phyloP scores from a whole-genome alignment of 306 rosid genomes.

The Adenanthera pavonina region DNA sequence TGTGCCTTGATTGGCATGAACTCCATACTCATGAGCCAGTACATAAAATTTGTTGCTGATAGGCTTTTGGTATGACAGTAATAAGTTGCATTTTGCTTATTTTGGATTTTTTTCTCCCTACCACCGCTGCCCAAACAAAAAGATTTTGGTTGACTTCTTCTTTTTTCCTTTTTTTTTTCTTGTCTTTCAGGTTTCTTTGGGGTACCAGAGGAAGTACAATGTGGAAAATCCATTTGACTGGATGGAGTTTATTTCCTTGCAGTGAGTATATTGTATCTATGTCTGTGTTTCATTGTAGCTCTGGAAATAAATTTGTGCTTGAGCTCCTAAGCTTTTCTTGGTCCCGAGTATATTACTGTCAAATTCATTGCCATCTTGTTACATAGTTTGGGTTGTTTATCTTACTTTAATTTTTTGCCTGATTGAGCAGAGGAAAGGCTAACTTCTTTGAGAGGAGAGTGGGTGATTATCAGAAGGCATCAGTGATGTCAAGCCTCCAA shows the following conservation, averaged over 20 bases:
- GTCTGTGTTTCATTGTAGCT: not conserved
- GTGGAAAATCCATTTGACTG: slow-evolving; percentile 91
- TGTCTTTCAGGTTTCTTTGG: slow-evolving; percentile 66
- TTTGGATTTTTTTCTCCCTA: not conserved
- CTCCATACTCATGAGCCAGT: slow-evolving; percentile 85
- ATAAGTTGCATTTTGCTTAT: not conserved
- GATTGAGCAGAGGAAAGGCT: slow-evolving; percentile 84
- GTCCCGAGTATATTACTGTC: not conserved
- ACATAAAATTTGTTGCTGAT: slow-evolving; percentile 91
- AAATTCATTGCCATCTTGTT: not conserved
- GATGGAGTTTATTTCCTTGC: slow-evolving; percentile 95
- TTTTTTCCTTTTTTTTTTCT: not conserved
- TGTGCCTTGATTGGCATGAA: slow-evolving; percentile 97
- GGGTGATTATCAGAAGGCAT: slow-evolving; percentile 94
- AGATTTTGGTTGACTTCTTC: slow-evolving; percentile 2
- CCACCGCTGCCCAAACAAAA: not conserved
- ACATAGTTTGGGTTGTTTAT: slow-evolving; percentile 27
- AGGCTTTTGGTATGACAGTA: slow-evolving; percentile 72
- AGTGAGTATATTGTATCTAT: slow-evolving; percentile 60
- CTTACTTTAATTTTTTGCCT: slow-evolving; percentile 1
- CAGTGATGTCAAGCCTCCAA: slow-evolving; percentile 89
- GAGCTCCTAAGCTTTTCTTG: slow-evolving; percentile 5
- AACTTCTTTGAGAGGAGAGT: slow-evolving; percentile 93
- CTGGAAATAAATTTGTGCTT: not conserved
- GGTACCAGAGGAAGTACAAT: slow-evolving; percentile 68